Evolutionary conservation across 2,329 filamentous ascomycete genomes (phyloP).

Genomic region (Exophiala calicioides): DNA sequence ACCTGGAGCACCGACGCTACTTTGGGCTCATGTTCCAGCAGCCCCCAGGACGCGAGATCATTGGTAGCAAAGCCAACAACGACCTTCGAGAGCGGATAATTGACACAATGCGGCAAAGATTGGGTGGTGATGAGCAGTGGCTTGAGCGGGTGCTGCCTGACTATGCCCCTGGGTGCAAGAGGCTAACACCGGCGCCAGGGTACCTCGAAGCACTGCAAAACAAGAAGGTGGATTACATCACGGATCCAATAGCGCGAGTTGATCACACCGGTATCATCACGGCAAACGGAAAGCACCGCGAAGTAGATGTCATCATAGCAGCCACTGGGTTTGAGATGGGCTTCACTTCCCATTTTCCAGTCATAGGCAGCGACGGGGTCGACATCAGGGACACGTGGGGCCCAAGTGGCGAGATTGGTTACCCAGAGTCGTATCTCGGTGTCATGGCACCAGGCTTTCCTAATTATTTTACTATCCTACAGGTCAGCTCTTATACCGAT

Average conservation of each 20-base stretch:
- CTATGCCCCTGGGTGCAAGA: conserved; percentile 49
- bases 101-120: too few relatives aligned
- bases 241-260: conserved; percentile 58
- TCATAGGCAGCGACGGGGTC: conserved; percentile 35
- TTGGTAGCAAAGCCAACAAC: too few relatives aligned
- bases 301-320: conserved; percentile 67
- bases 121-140: background rate
- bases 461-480: conserved; percentile 38
- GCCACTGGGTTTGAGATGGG: conserved; percentile 55
- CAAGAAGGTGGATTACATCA: conserved; percentile 62
- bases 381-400: conserved; percentile 23
- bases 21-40: too few relatives aligned
- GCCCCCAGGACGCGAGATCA: too few relatives aligned
- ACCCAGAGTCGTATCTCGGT: conserved; percentile 21
- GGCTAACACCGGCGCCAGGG: conserved; percentile 65
- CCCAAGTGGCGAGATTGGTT: conserved; percentile 4
- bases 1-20: too few relatives aligned
- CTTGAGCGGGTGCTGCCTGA: background rate
- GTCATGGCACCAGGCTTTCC: conserved; percentile 31
- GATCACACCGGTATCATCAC: conserved; percentile 62
- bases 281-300: conserved; percentile 55
- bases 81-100: too few relatives aligned
- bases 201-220: conserved; percentile 65
- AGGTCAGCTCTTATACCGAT: too few relatives aligned
- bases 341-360: conserved; percentile 11